phyloP scores from a whole-genome alignment of 331 rosid species.

The Rhamnella rubrinervis region DNA sequence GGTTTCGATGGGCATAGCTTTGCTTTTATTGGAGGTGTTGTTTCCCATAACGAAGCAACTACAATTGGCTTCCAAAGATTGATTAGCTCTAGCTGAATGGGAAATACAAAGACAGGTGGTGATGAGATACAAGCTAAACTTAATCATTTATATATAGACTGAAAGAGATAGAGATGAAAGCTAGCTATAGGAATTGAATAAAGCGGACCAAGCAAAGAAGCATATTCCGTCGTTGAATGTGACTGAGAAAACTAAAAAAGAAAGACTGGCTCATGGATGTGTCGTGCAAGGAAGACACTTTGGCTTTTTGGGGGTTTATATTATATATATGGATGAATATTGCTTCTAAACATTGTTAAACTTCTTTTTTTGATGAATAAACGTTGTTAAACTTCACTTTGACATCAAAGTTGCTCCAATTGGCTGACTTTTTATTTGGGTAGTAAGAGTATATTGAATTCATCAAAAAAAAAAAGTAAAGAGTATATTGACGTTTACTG shows the following conservation, averaged over 20 bases:
- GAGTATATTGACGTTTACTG: too few relatives aligned
- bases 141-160: too few relatives aligned
- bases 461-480: too few relatives aligned
- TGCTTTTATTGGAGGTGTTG: constrained; percentile 22
- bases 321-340: too few relatives aligned
- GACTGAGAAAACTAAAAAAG: background rate
- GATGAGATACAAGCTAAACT: too few relatives aligned
- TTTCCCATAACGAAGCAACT: constrained; percentile 33
- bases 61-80: background rate
- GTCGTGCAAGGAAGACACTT: constrained; percentile 30
- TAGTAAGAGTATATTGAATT: too few relatives aligned
- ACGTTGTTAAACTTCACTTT: too few relatives aligned
- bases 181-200: background rate
- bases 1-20: constrained; percentile 45
- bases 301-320: background rate
- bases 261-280: background rate
- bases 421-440: too few relatives aligned
- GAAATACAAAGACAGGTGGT: background rate
- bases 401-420: too few relatives aligned
- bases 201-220: background rate
- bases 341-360: too few relatives aligned
- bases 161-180: background rate
- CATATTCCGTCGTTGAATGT: constrained; percentile 2
- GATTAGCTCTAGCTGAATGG: background rate
- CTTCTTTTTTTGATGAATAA: too few relatives aligned